Percentiles rank a stretch among this genome's conserved stretches.
phyloP scores from a whole-genome alignment of 306 rosid species.

The Vigna unguiculata region DNA sequence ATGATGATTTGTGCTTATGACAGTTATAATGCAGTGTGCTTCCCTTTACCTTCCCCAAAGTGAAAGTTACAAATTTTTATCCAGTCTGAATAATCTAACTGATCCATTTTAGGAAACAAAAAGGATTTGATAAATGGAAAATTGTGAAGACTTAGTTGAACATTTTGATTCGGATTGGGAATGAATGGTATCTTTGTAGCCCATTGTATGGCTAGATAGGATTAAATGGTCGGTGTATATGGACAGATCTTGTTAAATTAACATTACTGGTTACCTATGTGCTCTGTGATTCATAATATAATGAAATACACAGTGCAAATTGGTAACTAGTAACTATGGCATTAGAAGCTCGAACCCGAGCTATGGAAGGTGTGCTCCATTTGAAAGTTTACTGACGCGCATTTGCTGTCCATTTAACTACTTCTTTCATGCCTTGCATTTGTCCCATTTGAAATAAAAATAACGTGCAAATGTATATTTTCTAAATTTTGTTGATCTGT shows the following conservation, averaged over 20 bases:
- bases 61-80: neutral
- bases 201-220: neutral
- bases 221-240: neutral
- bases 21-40: neutral
- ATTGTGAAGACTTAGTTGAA: neutral
- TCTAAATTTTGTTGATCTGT: neutral
- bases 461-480: neutral
- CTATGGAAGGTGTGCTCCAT: neutral
- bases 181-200: neutral
- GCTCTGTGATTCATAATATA: neutral
- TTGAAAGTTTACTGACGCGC: neutral
- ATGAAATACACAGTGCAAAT: neutral
- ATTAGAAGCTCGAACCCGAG: neutral
- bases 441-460: neutral
- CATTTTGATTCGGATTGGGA: neutral
- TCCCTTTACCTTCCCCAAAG: neutral
- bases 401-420: neutral
- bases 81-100: neutral
- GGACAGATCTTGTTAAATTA: neutral
- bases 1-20: neutral
- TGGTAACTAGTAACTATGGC: neutral
- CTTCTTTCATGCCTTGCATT: neutral
- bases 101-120: neutral
- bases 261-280: neutral
- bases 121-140: neutral